Evolutionary conservation across 768 basidiomycete genomes (phyloP).

Genomic region (Tulasnella sp.): DNA sequence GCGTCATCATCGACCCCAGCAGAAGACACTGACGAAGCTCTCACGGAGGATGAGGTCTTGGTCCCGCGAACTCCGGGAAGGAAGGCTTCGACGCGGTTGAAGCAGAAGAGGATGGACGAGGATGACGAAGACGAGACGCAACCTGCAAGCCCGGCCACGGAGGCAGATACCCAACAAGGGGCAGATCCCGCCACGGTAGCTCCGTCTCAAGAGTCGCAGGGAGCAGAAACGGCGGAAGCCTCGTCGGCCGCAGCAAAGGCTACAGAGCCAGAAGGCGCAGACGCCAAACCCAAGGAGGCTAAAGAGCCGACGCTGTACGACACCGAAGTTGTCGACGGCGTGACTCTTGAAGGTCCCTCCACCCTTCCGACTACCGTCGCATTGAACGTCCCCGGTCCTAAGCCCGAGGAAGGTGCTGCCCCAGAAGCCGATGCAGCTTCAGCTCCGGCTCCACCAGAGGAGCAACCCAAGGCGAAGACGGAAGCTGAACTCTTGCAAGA

Average conservation of each 20-base stretch:
- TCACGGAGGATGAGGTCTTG: not conserved
- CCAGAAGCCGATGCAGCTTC: not conserved
- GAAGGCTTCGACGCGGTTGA: slow-evolving; percentile 4
- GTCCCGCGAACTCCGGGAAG: not conserved
- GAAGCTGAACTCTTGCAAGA: slow-evolving; percentile 5
- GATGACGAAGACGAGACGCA: not conserved
- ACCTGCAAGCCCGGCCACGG: no score
- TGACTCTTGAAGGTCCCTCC: not conserved
- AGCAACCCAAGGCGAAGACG: not conserved
- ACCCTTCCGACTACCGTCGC: not conserved
- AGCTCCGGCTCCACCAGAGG: not conserved
- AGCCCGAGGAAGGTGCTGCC: not conserved
- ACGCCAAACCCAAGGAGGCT: not conserved
- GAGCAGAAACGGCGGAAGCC: no score
- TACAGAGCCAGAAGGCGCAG: not conserved
- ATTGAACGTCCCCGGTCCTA: not conserved
- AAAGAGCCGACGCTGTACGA: not conserved
- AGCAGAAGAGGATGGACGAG: not conserved
- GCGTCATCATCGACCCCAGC: no score
- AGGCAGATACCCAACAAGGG: not conserved
- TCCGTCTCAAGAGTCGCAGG: no score
- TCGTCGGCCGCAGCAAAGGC: no score
- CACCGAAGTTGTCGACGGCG: not conserved
- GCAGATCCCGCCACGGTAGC: not conserved
- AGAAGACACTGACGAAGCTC: not conserved